phyloP scores from a whole-genome alignment of 306 rosid genomes.

The Fagus sylvatica region DNA sequence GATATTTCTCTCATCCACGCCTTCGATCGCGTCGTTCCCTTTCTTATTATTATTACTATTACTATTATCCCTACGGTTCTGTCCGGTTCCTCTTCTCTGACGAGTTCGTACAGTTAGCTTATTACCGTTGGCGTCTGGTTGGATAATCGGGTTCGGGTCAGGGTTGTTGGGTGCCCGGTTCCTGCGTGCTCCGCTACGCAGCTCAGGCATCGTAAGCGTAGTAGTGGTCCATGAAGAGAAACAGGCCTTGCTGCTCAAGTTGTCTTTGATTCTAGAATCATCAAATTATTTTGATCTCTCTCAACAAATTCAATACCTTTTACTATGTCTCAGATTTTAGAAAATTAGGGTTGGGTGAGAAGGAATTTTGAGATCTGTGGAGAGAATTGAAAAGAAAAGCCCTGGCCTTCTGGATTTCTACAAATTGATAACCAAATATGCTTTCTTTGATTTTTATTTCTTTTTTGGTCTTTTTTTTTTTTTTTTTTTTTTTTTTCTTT shows the following conservation, averaged over 20 bases:
- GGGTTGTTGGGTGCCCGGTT: conserved; percentile 27
- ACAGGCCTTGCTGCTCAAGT: background rate
- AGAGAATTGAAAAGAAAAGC: conserved; percentile 37
- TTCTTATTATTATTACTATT: conserved; percentile 3
- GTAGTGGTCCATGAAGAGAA: conserved; percentile 42
- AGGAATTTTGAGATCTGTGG: conserved; percentile 50
- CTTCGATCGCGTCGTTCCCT: conserved; percentile 37
- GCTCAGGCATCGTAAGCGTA: conserved; percentile 50
- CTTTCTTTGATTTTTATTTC: background rate
- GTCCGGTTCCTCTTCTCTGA: conserved; percentile 22
- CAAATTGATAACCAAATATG: background rate
- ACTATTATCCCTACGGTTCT: conserved; percentile 18
- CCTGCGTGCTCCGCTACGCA: conserved; percentile 45
- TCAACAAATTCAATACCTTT: background rate
- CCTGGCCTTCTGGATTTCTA: conserved; percentile 30
- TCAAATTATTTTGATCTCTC: conserved; percentile 35
- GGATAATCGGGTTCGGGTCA: conserved; percentile 34
- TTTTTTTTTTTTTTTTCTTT: too few species aligned
- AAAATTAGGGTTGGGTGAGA: conserved; percentile 32
- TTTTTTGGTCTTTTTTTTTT: fast-evolving
- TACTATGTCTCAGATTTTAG: too few species aligned
- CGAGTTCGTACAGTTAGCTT: conserved; percentile 28
- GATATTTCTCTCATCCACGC: conserved; percentile 16
- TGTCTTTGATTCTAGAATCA: conserved; percentile 27
- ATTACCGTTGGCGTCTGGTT: background rate